Evolutionary conservation across 2,329 filamentous ascomycete genomes (phyloP).

Genomic region (Diaporthe sp.): DNA sequence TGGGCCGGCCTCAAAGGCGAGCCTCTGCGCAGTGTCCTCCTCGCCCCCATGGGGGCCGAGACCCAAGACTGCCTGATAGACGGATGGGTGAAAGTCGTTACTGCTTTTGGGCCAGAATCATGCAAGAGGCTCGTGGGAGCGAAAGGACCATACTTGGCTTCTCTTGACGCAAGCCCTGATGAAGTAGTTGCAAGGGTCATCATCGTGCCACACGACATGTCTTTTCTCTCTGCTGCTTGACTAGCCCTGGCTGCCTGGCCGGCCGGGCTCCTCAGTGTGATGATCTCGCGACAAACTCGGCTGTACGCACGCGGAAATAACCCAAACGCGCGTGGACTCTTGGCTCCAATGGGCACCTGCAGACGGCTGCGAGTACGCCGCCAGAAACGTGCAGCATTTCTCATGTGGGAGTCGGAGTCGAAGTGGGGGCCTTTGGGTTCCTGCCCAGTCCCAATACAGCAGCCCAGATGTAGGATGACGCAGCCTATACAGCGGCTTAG

Average conservation of each 20-base stretch:
- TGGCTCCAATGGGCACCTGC: not conserved
- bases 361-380: not conserved
- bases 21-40: not conserved
- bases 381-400: slow-evolving; percentile 11
- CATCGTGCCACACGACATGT: slow-evolving; percentile 5
- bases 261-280: not conserved
- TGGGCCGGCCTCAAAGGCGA: slow-evolving; percentile 1
- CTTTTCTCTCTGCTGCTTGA: not conserved
- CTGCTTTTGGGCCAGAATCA: slow-evolving; percentile 8
- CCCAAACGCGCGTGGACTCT: not conserved
- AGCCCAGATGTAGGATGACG: slow-evolving; percentile 18
- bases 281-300: slow-evolving; percentile 8
- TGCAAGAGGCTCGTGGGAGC: not conserved
- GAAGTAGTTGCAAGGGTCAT: slow-evolving; percentile 20
- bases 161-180: slow-evolving; percentile 8
- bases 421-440: slow-evolving; percentile 2
- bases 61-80: not conserved
- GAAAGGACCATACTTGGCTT: slow-evolving; percentile 30
- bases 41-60: slow-evolving; percentile 6
- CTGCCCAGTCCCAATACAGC: slow-evolving; percentile 20
- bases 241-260: not conserved
- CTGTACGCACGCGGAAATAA: slow-evolving; percentile 26
- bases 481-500: not conserved
- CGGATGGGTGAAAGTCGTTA: slow-evolving; percentile 14
- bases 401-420: slow-evolving; percentile 2